These are phyloP conservation scores for Fusarium abutilonis DNA, from an alignment of 2,329 filamentous ascomycete genomes.

Conservation along the genomic window DNA sequence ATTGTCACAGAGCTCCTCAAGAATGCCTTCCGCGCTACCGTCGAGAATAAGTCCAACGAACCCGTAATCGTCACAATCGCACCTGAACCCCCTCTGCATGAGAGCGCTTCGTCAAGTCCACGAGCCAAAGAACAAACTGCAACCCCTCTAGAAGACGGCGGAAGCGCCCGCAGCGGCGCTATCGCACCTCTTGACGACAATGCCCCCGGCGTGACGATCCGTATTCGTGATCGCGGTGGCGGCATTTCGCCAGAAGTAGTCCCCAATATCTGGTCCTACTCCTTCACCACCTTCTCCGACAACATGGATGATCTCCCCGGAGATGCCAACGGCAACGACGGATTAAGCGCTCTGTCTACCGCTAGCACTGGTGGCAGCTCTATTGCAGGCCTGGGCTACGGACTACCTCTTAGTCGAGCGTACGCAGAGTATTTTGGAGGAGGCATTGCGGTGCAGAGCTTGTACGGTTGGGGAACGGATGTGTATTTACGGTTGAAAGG, in stretches of 20 bases:
- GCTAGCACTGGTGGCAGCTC: conserved; percentile 79
- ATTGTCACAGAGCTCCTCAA: conserved; percentile 97
- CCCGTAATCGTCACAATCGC: conserved; percentile 94
- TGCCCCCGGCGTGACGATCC: conserved; percentile 88
- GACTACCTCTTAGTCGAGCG: conserved; percentile 86
- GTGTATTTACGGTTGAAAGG: conserved; percentile 74
- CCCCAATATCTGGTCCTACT: conserved; percentile 94
- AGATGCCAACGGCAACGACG: conserved; percentile 57
- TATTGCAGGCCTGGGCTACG: conserved; percentile 93
- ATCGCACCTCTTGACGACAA: conserved; percentile 70
- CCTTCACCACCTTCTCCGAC: conserved; percentile 91
- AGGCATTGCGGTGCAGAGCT: conserved; percentile 91
- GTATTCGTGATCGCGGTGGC: conserved; percentile 94
- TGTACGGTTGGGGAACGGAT: conserved; percentile 90
- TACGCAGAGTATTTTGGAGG: conserved; percentile 99
- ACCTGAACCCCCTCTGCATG: conserved; percentile 63
- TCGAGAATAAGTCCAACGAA: conserved; percentile 83
- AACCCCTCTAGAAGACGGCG: conserved; percentile 46
- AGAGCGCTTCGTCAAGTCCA: conserved; percentile 42
- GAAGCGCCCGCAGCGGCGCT: conserved; percentile 56
- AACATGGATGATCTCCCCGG: conserved; percentile 55
- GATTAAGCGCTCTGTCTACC: conserved; percentile 78
- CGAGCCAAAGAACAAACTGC: conserved; percentile 27
- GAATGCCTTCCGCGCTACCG: conserved; percentile 93
- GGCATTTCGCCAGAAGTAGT: conserved; percentile 88